These are phyloP conservation scores for Colletotrichum sidae DNA, from an alignment of 2,329 filamentous ascomycete genomes.

Conservation along the genomic window DNA sequence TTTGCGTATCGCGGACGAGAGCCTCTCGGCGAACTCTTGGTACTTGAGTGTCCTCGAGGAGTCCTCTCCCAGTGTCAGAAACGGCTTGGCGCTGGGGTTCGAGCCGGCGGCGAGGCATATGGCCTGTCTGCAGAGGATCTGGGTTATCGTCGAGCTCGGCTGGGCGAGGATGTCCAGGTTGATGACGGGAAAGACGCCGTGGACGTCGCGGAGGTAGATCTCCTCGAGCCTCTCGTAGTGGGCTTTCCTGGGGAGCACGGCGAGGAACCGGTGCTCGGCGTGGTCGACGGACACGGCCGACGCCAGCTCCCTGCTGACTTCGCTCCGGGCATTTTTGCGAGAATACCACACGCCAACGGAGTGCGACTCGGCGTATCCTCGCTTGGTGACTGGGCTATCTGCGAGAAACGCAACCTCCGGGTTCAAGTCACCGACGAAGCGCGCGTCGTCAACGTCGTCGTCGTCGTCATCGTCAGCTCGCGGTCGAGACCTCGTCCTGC, in stretches of 20 bases:
- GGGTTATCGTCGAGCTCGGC: conserved; percentile 35
- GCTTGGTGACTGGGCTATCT: conserved; percentile 31
- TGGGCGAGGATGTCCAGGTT: conserved; percentile 38
- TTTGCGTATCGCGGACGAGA: conserved; percentile 35
- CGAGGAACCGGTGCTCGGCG: conserved; percentile 24
- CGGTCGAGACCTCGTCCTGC: background rate
- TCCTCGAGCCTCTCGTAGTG: conserved; percentile 39
- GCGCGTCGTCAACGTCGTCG: conserved; percentile 29
- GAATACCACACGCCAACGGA: conserved; percentile 38
- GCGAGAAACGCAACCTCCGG: conserved; percentile 42
- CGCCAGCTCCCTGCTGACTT: conserved; percentile 7
- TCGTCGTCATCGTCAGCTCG: conserved; percentile 14
- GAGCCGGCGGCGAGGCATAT: conserved; percentile 40
- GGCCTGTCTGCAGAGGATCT: conserved; percentile 39
- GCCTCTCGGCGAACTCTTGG: conserved; percentile 29
- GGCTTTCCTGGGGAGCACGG: conserved; percentile 17
- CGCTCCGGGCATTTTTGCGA: conserved; percentile 5
- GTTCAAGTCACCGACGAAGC: conserved; percentile 41
- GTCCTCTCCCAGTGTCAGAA: conserved; percentile 34
- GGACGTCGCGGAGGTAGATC: conserved; percentile 32
- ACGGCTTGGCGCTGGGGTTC: conserved; percentile 37
- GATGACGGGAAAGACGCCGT: conserved; percentile 40
- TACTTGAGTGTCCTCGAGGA: conserved; percentile 26
- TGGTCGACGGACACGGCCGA: conserved; percentile 26
- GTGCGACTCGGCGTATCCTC: conserved; percentile 32